These are phyloP conservation scores for Neospora caninum DNA, from an alignment of 169 alveolate species.

Conservation along the genomic window DNA sequence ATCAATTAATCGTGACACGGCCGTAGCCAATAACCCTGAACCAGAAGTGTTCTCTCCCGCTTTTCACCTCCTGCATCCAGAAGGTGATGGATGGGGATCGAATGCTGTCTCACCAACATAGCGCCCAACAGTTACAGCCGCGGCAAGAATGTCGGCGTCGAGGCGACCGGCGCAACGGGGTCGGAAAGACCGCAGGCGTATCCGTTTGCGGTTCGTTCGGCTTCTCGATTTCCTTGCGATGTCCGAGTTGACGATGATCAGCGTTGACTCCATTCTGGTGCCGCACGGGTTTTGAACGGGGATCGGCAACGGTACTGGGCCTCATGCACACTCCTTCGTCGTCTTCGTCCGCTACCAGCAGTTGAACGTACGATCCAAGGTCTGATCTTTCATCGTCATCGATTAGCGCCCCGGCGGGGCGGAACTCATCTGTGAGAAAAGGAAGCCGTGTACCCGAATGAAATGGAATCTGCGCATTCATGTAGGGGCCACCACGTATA, in stretches of 20 bases:
- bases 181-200: neutral
- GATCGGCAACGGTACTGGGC: neutral
- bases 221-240: neutral
- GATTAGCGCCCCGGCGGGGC: neutral
- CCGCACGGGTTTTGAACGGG: neutral
- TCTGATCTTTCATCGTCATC: slow-evolving; percentile 4
- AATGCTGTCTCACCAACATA: neutral
- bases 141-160: neutral
- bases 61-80: neutral
- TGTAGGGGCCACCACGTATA: too few species aligned
- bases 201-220: neutral
- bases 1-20: too few species aligned
- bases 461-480: neutral
- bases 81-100: too few species aligned
- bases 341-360: slow-evolving; percentile 17
- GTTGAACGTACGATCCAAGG: neutral
- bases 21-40: too few species aligned
- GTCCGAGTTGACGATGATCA: neutral
- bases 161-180: neutral
- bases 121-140: slow-evolving; percentile 23
- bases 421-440: neutral
- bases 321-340: slow-evolving; percentile 1
- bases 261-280: neutral
- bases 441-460: neutral
- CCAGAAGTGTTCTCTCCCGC: too few species aligned